Evolutionary conservation across 139 green algal species (phyloP).

Genomic region (Chlamydomonas schloesseri): DNA sequence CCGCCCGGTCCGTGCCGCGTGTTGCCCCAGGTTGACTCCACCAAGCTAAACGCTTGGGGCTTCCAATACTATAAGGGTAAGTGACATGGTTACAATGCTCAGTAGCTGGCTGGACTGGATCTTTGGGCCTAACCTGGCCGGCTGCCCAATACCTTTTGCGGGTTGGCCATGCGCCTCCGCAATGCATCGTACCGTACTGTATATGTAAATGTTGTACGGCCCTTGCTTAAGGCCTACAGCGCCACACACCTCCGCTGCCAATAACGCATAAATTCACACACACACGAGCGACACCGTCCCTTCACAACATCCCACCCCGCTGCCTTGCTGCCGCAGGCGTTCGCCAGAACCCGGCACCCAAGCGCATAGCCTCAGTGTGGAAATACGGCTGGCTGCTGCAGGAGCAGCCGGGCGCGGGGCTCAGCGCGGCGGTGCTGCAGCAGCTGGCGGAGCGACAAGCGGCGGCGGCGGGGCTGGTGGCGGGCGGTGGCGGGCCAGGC

Average conservation of each 20-base stretch:
- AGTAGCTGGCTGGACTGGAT: no score
- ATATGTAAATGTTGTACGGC: background rate
- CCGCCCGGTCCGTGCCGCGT: no score
- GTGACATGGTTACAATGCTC: background rate
- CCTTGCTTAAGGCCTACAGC: no score
- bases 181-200: no score
- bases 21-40: background rate
- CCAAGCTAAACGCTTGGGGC: slow-evolving; percentile 8
- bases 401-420: background rate
- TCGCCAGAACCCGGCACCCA: background rate
- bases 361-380: slow-evolving; percentile 40
- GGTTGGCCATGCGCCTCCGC: no score
- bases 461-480: background rate
- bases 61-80: slow-evolving; percentile 22
- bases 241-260: no score
- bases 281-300: no score
- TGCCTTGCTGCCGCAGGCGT: background rate
- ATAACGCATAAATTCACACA: no score
- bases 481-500: background rate
- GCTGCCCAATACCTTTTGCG: no score
- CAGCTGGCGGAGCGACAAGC: slow-evolving; percentile 7
- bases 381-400: slow-evolving; percentile 40
- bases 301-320: no score
- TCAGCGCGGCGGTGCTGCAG: no score
- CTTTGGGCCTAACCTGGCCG: no score